Base-by-base conservation (phyloP, 305 asterid genomes). In the Solanum hybrid region DNA sequence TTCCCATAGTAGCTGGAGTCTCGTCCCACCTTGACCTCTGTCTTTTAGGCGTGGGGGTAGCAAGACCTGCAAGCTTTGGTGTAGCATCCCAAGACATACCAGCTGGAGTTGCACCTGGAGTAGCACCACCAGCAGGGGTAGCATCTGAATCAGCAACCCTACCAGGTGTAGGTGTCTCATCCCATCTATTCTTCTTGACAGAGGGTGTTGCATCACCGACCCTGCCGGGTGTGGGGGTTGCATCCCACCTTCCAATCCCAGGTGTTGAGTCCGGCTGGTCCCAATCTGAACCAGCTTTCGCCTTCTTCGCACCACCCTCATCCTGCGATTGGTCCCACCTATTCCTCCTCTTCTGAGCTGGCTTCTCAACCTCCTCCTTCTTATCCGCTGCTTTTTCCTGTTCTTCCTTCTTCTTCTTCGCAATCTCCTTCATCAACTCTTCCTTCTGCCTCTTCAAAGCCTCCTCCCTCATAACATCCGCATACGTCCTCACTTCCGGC, bases 1-100 rank as follows among this genome's bases (percentile, higher is more conserved):
- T 97, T 29, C 98, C 98, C 95, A 97, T 95, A 22, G 98, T 93
- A 35, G 99, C 99, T 10, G 99, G 99, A 60, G 99, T 97, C 91
- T 97, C 99, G 87, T 97, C 99, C 99, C 99, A 97, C 93, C 99
- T 97, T 6, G 99, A 97, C 91, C 99, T 95, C 95, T 97, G 99
- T 88, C 97, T 92, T 92, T 97, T 97, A 10, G 99, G 99, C 6
- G 99, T 97, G 12, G 99, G 99, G 27, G 99, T 97, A 51, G 96
- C 98, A 90, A 95, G 60, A 80, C 98, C 98, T 88, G 95, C 94
- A 64, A 94, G 92, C 93, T 97, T 97, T 0, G 99, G 99, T 0
- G 99, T 97, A 60, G 99, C 95, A 92, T 97, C 99, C 99, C 99
- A 97, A 36, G 98, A 95, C 99, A 97, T 97, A 82, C 99, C 99